Percentiles rank a stretch among this genome's conserved stretches.
Conservation (phyloP, 108 stramenopile genomes). For the Cylindrotheca closterium region DNA sequence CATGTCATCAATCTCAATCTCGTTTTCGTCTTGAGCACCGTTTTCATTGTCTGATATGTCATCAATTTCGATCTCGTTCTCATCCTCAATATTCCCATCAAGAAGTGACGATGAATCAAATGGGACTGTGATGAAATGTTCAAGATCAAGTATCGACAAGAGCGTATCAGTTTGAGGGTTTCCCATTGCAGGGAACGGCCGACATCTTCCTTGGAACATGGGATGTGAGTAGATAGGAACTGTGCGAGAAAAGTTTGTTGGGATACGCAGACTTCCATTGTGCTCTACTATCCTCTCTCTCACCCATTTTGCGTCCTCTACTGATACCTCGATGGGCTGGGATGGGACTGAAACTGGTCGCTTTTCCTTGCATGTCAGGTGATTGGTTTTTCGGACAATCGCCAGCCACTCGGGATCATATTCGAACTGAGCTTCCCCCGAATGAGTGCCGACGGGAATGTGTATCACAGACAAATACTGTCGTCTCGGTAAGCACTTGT, state of each 20-base stretch:
- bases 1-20: neutral
- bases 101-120: conserved; percentile 21
- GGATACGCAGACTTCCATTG: conserved; percentile 33
- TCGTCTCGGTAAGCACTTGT: conserved; percentile 96
- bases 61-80: conserved; percentile 52
- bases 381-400: conserved; percentile 73
- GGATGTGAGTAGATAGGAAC: conserved; percentile 40
- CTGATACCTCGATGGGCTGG: conserved; percentile 19
- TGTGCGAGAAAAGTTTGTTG: conserved; percentile 61
- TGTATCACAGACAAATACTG: conserved; percentile 88
- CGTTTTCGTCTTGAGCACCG: neutral
- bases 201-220: conserved; percentile 4
- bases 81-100: conserved; percentile 15
- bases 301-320: conserved; percentile 48
- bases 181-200: conserved; percentile 60
- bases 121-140: conserved; percentile 80
- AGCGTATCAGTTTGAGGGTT: conserved; percentile 94
- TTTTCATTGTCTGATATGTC: conserved; percentile 7
- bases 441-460: conserved; percentile 19
- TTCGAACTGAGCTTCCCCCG: conserved; percentile 40
- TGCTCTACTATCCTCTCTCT: conserved; percentile 21
- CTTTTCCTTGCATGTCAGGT: conserved; percentile 37
- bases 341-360: conserved; percentile 27
- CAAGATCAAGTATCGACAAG: conserved; percentile 66
- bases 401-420: conserved; percentile 90